These are phyloP conservation scores for Globisporangium radiosum DNA, from an alignment of 352 stramenopile genomes.

Conservation along the genomic window DNA sequence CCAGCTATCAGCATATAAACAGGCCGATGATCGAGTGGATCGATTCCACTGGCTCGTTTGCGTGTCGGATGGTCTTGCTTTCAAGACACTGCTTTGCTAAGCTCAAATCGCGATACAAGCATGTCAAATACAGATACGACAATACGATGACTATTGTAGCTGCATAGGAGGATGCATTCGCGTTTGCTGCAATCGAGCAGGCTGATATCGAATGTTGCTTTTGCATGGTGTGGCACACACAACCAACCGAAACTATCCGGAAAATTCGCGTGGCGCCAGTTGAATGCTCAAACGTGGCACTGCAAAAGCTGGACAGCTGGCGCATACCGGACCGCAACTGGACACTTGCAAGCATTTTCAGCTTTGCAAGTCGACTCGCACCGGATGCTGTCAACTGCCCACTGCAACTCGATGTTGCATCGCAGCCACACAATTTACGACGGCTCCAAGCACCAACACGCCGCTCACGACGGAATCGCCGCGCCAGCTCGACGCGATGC, in stretches of 20 bases:
- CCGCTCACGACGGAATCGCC: background rate
- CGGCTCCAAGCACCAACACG: background rate
- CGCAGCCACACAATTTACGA: too few relatives aligned
- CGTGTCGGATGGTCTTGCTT: too few relatives aligned
- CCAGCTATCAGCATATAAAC: background rate
- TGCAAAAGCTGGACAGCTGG: background rate
- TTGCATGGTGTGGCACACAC: background rate
- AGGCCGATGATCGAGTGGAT: background rate
- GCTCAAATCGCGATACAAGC: too few relatives aligned
- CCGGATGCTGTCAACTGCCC: background rate
- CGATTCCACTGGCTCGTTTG: too few relatives aligned
- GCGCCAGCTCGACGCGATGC: too few relatives aligned
- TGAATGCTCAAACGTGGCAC: conserved; percentile 16
- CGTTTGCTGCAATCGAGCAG: too few relatives aligned
- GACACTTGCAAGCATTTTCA: background rate
- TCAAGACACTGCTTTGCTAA: too few relatives aligned
- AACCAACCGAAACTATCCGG: background rate
- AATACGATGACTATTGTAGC: too few relatives aligned
- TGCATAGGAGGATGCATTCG: too few relatives aligned
- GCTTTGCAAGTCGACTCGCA: background rate
- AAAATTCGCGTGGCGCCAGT: conserved; percentile 10
- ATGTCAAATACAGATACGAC: too few relatives aligned
- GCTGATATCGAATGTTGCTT: too few relatives aligned
- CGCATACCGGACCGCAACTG: background rate
- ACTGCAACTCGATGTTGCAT: background rate